A percentile compares a stretch with the other conserved stretches of the same genome.
phyloP scores from a whole-genome alignment of 257 asterid species.

The Lycium barbarum region DNA sequence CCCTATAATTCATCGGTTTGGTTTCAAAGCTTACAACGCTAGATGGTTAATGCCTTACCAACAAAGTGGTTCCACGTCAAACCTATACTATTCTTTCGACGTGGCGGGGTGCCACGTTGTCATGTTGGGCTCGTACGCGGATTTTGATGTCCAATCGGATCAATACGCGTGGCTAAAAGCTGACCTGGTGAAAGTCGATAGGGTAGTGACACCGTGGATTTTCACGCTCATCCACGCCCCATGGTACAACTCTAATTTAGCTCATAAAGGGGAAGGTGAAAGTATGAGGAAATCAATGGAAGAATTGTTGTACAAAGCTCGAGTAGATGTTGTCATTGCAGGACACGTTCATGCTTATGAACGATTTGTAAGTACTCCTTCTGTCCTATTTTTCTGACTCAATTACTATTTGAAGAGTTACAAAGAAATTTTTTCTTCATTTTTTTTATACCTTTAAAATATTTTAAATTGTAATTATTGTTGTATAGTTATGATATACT shows the following conservation, averaged over 20 bases:
- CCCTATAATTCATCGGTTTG: slow-evolving; percentile 60
- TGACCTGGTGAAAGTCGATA: slow-evolving; percentile 59
- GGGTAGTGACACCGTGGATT: slow-evolving; percentile 73
- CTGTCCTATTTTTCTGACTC: no score
- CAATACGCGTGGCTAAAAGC: slow-evolving; percentile 73
- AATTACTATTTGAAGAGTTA: no score
- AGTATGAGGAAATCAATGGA: slow-evolving; percentile 79
- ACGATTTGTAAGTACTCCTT: slow-evolving; percentile 65
- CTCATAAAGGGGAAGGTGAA: slow-evolving; percentile 85
- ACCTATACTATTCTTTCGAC: slow-evolving; percentile 77
- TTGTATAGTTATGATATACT: no score
- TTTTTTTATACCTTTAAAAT: no score
- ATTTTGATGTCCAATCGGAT: slow-evolving; percentile 56
- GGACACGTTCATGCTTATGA: slow-evolving; percentile 94
- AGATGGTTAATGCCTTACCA: slow-evolving; percentile 81
- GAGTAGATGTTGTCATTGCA: slow-evolving; percentile 67
- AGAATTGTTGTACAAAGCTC: slow-evolving; percentile 54
- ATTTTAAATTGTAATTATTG: no score
- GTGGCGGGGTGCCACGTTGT: slow-evolving; percentile 64
- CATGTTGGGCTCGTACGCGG: slow-evolving; percentile 85
- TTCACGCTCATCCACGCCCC: slow-evolving; percentile 74
- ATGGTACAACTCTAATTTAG: slow-evolving; percentile 79
- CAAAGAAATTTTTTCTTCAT: no score
- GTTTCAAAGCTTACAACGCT: slow-evolving; percentile 75
- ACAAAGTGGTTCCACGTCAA: slow-evolving; percentile 66